Percentiles rank a stretch among this genome's conserved stretches.
Conservation (phyloP, 148 eudicot genomes). For the Tetragonia tetragonoides region DNA sequence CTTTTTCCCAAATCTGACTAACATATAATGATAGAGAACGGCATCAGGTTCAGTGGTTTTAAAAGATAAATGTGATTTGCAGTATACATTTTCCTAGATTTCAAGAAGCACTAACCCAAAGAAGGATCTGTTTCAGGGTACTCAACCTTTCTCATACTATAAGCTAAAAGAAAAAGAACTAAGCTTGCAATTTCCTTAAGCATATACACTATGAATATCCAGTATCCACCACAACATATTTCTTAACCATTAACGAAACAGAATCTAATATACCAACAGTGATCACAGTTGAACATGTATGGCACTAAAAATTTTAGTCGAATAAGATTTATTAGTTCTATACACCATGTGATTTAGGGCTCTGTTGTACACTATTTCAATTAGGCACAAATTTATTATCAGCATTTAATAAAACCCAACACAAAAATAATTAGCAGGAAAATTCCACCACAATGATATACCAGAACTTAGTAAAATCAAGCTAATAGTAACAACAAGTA, state of each 20-base stretch:
- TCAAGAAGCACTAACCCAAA: neutral
- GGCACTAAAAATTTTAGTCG: neutral
- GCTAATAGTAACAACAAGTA: neutral
- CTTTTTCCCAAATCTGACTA: neutral
- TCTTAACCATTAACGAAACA: neutral
- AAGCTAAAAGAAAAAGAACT: neutral
- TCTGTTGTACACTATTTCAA: neutral
- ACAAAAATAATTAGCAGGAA: neutral
- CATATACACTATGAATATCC: no score
- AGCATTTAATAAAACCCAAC: neutral
- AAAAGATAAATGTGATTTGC: neutral
- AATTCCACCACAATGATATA: neutral
- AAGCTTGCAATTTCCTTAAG: no score
- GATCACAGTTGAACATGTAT: neutral
- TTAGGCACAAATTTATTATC: neutral
- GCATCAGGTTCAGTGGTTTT: neutral
- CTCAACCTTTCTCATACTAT: neutral
- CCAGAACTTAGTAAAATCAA: neutral
- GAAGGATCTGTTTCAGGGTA: neutral
- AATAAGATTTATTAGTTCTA: neutral
- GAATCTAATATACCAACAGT: constrained; percentile 3
- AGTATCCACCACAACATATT: neutral
- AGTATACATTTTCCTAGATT: neutral
- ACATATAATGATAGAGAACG: neutral
- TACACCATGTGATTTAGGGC: neutral